Percentiles rank a stretch among this genome's conserved stretches.
phyloP scores from a whole-genome alignment of 1,284 basidiomycete species.

The Moesziomyces aphidis region DNA sequence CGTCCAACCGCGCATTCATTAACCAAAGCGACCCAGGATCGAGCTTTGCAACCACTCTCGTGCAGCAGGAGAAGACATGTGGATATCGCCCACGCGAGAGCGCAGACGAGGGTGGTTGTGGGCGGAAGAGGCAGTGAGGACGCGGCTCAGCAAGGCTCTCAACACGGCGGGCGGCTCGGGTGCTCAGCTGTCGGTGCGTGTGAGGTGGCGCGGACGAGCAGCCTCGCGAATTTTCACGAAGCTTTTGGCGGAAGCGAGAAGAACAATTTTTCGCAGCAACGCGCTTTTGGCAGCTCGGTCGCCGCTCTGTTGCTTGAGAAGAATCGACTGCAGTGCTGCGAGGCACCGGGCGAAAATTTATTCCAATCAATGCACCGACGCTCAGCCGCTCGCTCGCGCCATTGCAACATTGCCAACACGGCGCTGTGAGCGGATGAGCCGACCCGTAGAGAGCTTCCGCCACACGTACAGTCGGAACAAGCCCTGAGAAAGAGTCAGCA shows the following conservation, averaged over 20 bases:
- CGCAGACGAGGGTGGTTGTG: no score
- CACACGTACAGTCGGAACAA: no score
- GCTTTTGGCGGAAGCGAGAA: conserved; percentile 42
- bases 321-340: conserved; percentile 1
- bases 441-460: no score
- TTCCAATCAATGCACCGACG: not conserved
- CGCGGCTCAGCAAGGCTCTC: not conserved
- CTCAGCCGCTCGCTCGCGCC: not conserved
- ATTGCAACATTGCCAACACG: no score
- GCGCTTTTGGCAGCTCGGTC: not conserved
- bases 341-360: conserved; percentile 6
- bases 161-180: no score
- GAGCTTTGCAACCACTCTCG: no score
- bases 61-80: no score
- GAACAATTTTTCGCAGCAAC: conserved; percentile 18
- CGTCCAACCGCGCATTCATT: no score
- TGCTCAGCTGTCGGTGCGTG: not conserved
- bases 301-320: conserved; percentile 14
- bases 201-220: not conserved
- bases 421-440: no score
- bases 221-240: conserved; percentile 40
- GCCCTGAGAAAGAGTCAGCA: no score
- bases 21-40: not conserved
- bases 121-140: not conserved
- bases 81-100: no score